A percentile compares a stretch with the other conserved stretches of the same genome.
Conservation (phyloP, 345 rosid genomes). For the Viola odorata region DNA sequence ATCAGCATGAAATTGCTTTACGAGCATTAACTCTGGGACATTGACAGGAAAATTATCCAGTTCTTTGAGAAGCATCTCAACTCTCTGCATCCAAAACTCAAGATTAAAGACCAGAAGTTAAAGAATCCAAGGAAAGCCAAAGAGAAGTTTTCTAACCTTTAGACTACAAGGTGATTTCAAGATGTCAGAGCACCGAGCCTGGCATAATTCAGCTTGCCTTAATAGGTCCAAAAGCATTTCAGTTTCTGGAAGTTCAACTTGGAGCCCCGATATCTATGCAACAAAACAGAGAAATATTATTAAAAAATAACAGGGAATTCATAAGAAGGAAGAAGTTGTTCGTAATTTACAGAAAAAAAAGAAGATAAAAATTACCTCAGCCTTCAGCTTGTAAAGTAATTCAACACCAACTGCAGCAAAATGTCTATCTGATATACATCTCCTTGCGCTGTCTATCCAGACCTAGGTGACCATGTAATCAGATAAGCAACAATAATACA, state of each 20-base stretch:
- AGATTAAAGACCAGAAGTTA: conserved; percentile 7
- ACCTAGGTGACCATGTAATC: conserved; percentile 38
- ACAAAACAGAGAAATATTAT: conserved; percentile 15
- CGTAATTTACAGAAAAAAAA: conserved; percentile 7
- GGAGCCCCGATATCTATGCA: conserved; percentile 63
- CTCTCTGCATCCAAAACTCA: conserved; percentile 37
- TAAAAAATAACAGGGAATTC: conserved; percentile 7
- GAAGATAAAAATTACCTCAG: conserved; percentile 49
- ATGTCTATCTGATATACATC: conserved; percentile 34
- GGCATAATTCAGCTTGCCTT: conserved; percentile 53
- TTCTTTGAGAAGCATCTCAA: conserved; percentile 54
- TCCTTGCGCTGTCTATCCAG: conserved; percentile 48
- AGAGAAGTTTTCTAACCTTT: conserved; percentile 37
- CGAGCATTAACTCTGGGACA: conserved; percentile 62
- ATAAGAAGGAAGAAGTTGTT: conserved; percentile 7
- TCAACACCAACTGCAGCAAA: conserved; percentile 45
- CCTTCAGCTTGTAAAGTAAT: conserved; percentile 60
- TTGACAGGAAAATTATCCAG: conserved; percentile 40
- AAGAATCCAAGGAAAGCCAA: neutral
- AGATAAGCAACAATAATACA: conserved; percentile 9
- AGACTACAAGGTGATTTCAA: conserved; percentile 46
- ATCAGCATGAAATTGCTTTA: conserved; percentile 57
- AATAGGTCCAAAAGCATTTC: conserved; percentile 46
- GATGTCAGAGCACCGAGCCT: conserved; percentile 41
- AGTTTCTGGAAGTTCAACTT: conserved; percentile 58